Conservation (phyloP, 2,329 filamentous ascomycete species). For the Pyrenophora teres region DNA sequence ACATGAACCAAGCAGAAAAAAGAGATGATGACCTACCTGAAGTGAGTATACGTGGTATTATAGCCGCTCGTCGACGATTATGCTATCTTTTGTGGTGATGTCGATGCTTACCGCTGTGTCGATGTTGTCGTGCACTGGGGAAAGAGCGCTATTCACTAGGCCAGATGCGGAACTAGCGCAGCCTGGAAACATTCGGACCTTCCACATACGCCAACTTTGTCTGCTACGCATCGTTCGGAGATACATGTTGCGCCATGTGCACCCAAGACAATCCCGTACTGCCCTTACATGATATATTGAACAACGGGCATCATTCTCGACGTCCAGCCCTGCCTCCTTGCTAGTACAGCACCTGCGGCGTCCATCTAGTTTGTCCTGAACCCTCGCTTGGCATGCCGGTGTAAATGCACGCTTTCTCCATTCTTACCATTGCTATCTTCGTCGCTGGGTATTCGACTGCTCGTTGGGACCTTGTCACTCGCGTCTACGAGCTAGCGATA, state of each 20-base stretch:
- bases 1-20: not conserved
- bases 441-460: conserved; percentile 99
- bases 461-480: conserved; percentile 96
- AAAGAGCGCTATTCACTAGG: not conserved
- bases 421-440: conserved; percentile 96
- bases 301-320: not conserved
- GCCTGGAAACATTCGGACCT: conserved; percentile 6
- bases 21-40: not conserved
- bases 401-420: conserved; percentile 96
- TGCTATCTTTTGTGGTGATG: not conserved
- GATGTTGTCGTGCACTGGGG: too few species aligned
- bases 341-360: not conserved
- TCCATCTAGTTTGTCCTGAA: not conserved
- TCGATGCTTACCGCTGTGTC: not conserved
- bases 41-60: not conserved
- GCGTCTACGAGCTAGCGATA: conserved; percentile 93
- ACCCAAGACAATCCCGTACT: conserved; percentile 13
- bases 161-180: conserved; percentile 6
- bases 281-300: conserved; percentile 1
- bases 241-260: conserved; percentile 22
- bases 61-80: not conserved
- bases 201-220: conserved; percentile 14
- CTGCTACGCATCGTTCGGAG: conserved; percentile 4
- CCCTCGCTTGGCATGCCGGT: conserved; percentile 29
- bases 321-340: not conserved